Evolutionary conservation across 2,329 filamentous ascomycete genomes (phyloP), one percentile per base, ranked within the genome.

Genomic region (Magnaporthiopsis rhizophila): DNA sequence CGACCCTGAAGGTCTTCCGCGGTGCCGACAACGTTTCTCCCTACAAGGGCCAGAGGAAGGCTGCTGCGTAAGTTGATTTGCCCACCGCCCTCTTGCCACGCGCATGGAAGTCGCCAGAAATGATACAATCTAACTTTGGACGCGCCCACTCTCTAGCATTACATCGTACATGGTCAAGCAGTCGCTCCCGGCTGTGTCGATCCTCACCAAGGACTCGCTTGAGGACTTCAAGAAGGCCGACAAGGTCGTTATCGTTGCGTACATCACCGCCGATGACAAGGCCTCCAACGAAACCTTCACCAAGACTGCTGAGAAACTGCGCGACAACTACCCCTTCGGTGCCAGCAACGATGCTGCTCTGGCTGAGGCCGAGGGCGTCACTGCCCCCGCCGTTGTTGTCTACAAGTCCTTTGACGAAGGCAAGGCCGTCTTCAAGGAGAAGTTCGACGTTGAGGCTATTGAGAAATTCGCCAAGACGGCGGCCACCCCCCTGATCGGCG

Each of bases 341-440:
- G 88, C 90, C 67, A 90, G 89, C 77, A 91, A 85, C 76, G 95
- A 98, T 74, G 88, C 88, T 67, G 86, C 84, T 65, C 81, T 98
- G 69, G 92, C 95, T 72, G 88, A 96, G 84, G 89, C 90, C 61
- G 95, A 96, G 82, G 93, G 90, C 70, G 91, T 96, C 76, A 89
- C 88, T 76, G 86, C 89, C 73, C 95, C 95, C 68, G 88, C 90
- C 65, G 81, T 99, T 69, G 91, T 97, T 69, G 86, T 99, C 66
- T 98, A 98, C 89, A 98, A 99, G 86, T 84, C 89, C 66, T 99
- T 98, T 73, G 95, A 99, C 74, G 94, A 98, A 82, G 92, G 93
- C 81, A 97, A 97, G 86, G 86, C 87, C 72, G 82, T 88, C 71
- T 97, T 90, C 81, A 81, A 85, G 26, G 89, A 92, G 70, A 88